phyloP scores from a whole-genome alignment of 202 grass and related monocot species.

The Musa balbisiana region DNA sequence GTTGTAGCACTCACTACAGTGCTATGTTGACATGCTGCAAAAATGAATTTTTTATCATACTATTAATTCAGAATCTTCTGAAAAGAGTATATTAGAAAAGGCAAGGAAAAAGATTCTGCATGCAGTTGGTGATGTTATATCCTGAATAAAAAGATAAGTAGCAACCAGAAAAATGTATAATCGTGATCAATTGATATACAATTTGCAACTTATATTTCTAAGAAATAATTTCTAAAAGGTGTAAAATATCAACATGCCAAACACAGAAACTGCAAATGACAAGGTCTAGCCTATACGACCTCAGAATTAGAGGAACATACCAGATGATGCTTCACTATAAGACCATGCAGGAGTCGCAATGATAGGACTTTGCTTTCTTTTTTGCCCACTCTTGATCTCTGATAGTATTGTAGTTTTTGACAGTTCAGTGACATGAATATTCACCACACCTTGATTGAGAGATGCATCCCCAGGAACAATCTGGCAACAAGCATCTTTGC shows the following conservation, averaged over 20 bases:
- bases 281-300: background rate
- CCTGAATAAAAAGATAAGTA: no score
- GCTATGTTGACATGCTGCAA: no score
- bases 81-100: no score
- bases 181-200: background rate
- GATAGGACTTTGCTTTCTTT: slow-evolving; percentile 83
- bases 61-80: no score
- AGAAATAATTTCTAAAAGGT: background rate
- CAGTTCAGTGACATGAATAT: slow-evolving; percentile 37
- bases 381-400: slow-evolving; percentile 51
- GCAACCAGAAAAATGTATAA: background rate
- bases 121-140: no score
- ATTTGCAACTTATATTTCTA: background rate
- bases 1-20: no score
- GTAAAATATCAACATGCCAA: background rate
- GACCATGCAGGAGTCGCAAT: slow-evolving; percentile 94
- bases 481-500: background rate
- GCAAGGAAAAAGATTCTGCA: no score
- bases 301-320: slow-evolving; percentile 38
- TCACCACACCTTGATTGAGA: slow-evolving; percentile 33
- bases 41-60: no score
- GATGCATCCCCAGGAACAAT: slow-evolving; percentile 20
- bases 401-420: slow-evolving; percentile 26
- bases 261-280: background rate
- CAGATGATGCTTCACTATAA: slow-evolving; percentile 63